Evolutionary conservation across 148 eudicot species (phyloP), one percentile per base, ranked within the genome.

Genomic region (Bassia scoparia): DNA sequence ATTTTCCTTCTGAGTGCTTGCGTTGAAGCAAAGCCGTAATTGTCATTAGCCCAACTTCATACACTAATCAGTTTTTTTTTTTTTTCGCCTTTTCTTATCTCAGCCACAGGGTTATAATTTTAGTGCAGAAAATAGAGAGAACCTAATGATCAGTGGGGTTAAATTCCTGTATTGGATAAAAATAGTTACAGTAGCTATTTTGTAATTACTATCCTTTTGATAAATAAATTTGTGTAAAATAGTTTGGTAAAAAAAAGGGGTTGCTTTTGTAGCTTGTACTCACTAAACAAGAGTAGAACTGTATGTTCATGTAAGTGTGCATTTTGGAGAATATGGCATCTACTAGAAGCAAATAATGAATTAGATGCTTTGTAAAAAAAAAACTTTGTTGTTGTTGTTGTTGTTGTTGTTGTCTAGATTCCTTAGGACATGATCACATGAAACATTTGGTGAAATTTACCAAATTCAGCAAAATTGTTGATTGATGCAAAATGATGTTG

Each of bases 401-500:
- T 7, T 41, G 46, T 5, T 4, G 12, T 41, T 37, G n/a, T n/a
- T 41, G 23, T 31, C 58, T 30, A 35, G 58, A 49, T 60, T 41
- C 26, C 31, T 38, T 54, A 43, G 81, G 81, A 74, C 78, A 59
- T 27, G 71, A 52, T 69, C 78, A 74, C 70, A 79, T 79, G 70
- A 78, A 48, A 41, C 14, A n/a, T 31, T 55, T 31, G n/a, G 3
- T 52, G 46, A 7, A 34, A 26, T 63, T 77, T 71, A 15, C 27
- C 48, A 5, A 27, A 31, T 43, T 1, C 35, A 48, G 33, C 71
- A 33, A 71, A 55, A 33, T 61, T 33, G 69, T 67, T 38, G 54
- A 62, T 68, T 78, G 65, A 34, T 61, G 27, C 62, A 48, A 58
- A 49, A 34, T 44, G 70, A 18, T 66, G 59, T 8, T 46, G 80